phyloP scores from a whole-genome alignment of 2,329 filamentous ascomycete genomes.

The Metarhizium album region DNA sequence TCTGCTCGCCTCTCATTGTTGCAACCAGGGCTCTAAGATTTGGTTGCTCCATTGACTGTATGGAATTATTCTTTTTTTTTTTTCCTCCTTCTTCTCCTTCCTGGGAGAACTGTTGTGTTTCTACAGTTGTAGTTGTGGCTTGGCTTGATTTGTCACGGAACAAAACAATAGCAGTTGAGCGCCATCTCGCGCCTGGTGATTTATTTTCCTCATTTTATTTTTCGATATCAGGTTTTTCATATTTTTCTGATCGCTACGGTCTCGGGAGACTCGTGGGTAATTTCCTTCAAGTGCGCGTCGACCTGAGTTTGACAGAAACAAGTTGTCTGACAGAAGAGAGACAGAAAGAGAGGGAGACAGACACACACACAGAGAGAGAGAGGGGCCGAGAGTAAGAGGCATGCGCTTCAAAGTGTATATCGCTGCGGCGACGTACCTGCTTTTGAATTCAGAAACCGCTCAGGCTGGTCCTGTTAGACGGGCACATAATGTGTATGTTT shows the following conservation, averaged over 20 bases:
- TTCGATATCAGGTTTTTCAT: not conserved
- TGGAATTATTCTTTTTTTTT: not conserved
- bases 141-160: not conserved
- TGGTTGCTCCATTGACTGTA: not conserved
- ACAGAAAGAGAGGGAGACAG: no score
- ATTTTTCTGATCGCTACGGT: not conserved
- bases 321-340: no score
- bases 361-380: no score
- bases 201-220: not conserved
- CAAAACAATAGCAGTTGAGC: not conserved
- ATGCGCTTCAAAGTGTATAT: slow-evolving; percentile 8
- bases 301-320: not conserved
- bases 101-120: not conserved
- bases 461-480: slow-evolving; percentile 26
- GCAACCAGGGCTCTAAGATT: no score
- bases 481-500: slow-evolving; percentile 20
- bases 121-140: not conserved
- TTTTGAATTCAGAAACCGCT: slow-evolving; percentile 18
- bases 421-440: slow-evolving; percentile 15
- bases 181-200: not conserved
- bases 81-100: not conserved
- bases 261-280: not conserved
- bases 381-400: not conserved
- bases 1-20: not conserved
- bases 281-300: not conserved